Evolutionary conservation across 1,139 yeast species (phyloP).

Genomic region (Suhomyces yuchorum): DNA sequence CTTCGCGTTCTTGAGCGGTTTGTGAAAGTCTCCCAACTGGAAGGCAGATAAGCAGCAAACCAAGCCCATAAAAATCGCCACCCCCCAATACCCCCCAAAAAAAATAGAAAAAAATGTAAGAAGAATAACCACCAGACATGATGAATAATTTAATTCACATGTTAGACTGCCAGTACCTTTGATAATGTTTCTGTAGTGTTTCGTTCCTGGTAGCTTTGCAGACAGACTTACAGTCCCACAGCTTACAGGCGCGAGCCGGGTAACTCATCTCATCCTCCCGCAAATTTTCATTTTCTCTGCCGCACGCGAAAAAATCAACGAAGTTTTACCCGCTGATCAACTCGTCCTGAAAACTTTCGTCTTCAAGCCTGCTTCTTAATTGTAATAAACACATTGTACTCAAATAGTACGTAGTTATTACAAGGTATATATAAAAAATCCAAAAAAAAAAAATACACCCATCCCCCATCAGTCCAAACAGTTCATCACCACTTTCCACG

Average conservation of each 20-base stretch:
- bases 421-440: conserved; percentile 17
- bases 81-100: too few relatives aligned
- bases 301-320: conserved; percentile 14
- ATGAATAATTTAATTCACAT: too few relatives aligned
- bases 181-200: too few relatives aligned
- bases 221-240: too few relatives aligned
- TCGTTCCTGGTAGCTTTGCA: too few relatives aligned
- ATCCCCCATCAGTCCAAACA: conserved; percentile 3
- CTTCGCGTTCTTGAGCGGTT: too few relatives aligned
- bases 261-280: conserved; percentile 14
- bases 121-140: too few relatives aligned
- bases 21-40: too few relatives aligned
- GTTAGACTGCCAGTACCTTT: too few relatives aligned
- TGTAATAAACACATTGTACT: conserved; percentile 12
- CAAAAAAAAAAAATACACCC: conserved; percentile 19
- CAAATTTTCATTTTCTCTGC: conserved; percentile 9
- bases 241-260: conserved; percentile 6
- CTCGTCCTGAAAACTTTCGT: conserved; percentile 7
- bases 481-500: conserved; percentile 7
- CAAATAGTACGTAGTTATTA: conserved; percentile 9
- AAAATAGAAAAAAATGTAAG: too few relatives aligned
- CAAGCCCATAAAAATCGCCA: too few relatives aligned
- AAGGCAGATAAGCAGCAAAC: too few relatives aligned
- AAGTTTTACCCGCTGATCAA: conserved; percentile 11
- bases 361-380: conserved; percentile 12